Base-by-base conservation (phyloP, 108 stramenopile species). In the Skeletonema grethae region DNA sequence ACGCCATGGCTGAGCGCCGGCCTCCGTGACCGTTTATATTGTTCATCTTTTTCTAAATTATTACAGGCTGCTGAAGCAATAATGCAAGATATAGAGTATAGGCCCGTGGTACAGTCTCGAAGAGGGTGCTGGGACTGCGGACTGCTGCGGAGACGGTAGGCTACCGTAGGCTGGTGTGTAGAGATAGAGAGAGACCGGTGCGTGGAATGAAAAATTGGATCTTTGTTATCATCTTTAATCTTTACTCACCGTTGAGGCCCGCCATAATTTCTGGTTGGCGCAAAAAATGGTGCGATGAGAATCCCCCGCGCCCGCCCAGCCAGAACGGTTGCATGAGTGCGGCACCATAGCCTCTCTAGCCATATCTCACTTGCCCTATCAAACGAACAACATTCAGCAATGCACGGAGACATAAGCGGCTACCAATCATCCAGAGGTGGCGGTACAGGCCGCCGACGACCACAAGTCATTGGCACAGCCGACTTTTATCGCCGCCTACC, bases 401-500 rank as follows among this genome's bases (percentile, higher is more conserved):
- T 43, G 41, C n/a, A 43, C 41, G 41, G 41, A 43, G 41, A 43
- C 41, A 43, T 53, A 8, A 53, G 50, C 20, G 50, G 50, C 50
- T 53, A 53, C 22, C 50, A 53, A 53, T 53, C 50, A 18, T 18
- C 8, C 5, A 22, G 22, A 2, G 50, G 22, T 0, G 50, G 50
- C 5, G 50, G 50, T 1, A 18, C 12, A 18, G 16, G 16, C 46
- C 46, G 50, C 50, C 50, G 50, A 15, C 50, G 50, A 24, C 50
- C 50, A 7, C 50, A 53, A 53, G 50, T 53, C 0, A 53, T 53
- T 8, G 50, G 50, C 22, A 53, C 82, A 1, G 85, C 86, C 61
- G 89, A 90, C 76, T 90, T 90, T 84, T 87, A 87, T 63, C 85
- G 89, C 7, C 86, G 87, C 0, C 85, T 87, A 7, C 89, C 89